Evolutionary conservation across 495 filamentous ascomycete genomes (phyloP).

Genomic region (Bathelium albidoporum): DNA sequence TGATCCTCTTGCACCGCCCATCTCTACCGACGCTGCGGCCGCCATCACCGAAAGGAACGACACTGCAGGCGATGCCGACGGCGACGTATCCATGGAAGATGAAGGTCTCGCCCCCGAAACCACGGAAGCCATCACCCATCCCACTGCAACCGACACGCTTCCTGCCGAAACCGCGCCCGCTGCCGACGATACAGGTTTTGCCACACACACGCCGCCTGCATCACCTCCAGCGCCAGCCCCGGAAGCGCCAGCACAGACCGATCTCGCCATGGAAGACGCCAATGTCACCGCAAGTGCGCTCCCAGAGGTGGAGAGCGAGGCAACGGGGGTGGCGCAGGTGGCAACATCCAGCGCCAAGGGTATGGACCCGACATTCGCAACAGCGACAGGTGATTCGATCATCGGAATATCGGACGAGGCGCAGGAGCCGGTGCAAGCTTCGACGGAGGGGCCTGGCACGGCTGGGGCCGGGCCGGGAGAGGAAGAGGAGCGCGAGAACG

Average conservation of each 20-base stretch:
- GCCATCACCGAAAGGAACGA: constrained; percentile 43
- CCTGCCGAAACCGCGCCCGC: neutral
- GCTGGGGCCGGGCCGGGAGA: constrained; percentile 31
- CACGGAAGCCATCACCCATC: neutral
- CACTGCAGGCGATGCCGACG: constrained; percentile 47
- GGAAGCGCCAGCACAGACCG: too few relatives aligned
- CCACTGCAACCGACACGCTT: neutral
- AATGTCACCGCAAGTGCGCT: constrained; percentile 10
- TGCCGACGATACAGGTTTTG: neutral
- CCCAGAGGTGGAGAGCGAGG: constrained; percentile 20
- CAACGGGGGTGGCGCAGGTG: constrained; percentile 6
- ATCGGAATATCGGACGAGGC: neutral
- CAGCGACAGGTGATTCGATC: neutral
- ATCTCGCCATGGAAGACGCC: neutral
- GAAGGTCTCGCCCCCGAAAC: neutral
- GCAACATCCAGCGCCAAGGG: constrained; percentile 20
- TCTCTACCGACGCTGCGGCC: neutral
- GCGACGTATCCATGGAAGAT: constrained; percentile 5
- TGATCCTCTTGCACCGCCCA: neutral
- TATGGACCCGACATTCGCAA: neutral
- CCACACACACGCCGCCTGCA: neutral
- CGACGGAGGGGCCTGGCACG: neutral
- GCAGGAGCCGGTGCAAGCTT: neutral
- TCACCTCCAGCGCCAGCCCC: neutral
- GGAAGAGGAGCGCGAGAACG: constrained; percentile 25